These are phyloP conservation scores for Zelonia costaricensis DNA, from an alignment of 208 protist species.

Conservation along the genomic window DNA sequence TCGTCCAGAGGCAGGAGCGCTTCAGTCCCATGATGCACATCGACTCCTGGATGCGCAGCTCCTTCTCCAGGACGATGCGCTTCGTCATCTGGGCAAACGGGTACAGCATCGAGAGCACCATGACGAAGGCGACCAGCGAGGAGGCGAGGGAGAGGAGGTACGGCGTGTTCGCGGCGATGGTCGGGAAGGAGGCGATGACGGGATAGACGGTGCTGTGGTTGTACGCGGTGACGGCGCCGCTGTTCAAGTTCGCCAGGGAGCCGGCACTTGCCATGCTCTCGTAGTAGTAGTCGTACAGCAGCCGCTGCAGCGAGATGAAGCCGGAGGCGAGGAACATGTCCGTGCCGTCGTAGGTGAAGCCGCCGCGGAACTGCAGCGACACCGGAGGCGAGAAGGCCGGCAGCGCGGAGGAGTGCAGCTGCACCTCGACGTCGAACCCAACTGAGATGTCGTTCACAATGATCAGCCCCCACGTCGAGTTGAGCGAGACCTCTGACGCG, in stretches of 20 bases:
- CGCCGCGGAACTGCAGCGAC: slow-evolving; percentile 38
- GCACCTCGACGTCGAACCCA: slow-evolving; percentile 67
- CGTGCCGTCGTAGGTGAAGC: slow-evolving; percentile 42
- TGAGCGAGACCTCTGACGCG: slow-evolving; percentile 3
- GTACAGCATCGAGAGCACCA: slow-evolving; percentile 61
- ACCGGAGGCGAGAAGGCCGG: slow-evolving; percentile 35
- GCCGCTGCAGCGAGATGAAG: slow-evolving; percentile 66
- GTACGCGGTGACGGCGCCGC: slow-evolving; percentile 11
- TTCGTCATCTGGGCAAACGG: slow-evolving; percentile 49
- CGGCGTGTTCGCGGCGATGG: slow-evolving; percentile 6
- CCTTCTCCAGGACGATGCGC: slow-evolving; percentile 86
- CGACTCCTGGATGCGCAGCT: slow-evolving; percentile 73
- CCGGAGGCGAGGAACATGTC: slow-evolving; percentile 81
- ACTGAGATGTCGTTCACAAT: slow-evolving; percentile 34
- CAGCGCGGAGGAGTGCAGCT: slow-evolving; percentile 54
- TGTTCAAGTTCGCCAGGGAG: slow-evolving; percentile 9
- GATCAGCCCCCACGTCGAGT: slow-evolving; percentile 31
- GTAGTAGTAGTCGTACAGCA: slow-evolving; percentile 66
- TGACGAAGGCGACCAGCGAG: slow-evolving; percentile 44
- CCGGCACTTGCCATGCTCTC: slow-evolving; percentile 10
- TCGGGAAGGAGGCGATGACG: slow-evolving; percentile 30
- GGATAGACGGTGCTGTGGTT: slow-evolving; percentile 20
- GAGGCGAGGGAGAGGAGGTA: slow-evolving; percentile 38
- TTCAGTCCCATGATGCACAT: slow-evolving; percentile 87
- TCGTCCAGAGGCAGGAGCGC: slow-evolving; percentile 47